These are phyloP conservation scores for Pestalotiopsis sp. DNA, from an alignment of 2,329 filamentous ascomycete genomes.

Conservation along the genomic window DNA sequence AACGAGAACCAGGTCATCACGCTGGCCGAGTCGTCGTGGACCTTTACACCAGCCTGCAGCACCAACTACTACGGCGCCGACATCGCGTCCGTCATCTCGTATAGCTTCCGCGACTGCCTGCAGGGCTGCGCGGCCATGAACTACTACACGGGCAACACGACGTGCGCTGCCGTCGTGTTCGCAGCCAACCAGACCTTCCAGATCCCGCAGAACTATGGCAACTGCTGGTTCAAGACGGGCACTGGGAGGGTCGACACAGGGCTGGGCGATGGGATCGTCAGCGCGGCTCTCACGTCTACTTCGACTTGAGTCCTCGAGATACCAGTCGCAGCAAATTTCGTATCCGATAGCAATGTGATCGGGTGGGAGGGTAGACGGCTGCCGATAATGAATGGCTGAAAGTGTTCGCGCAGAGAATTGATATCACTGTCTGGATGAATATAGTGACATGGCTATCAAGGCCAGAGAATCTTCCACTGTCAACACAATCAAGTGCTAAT, in stretches of 20 bases:
- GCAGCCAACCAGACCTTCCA: constrained; percentile 17
- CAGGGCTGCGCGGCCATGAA: constrained; percentile 24
- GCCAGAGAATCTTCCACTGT: no score
- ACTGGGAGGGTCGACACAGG: neutral
- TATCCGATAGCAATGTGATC: no score
- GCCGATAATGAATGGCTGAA: no score
- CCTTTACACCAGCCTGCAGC: constrained; percentile 21
- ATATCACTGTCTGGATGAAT: no score
- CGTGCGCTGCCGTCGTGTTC: constrained; percentile 20
- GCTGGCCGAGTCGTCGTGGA: constrained; percentile 16
- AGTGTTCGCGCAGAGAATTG: no score
- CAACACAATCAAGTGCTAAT: no score
- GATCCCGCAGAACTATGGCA: neutral
- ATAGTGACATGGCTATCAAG: no score
- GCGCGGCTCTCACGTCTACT: neutral
- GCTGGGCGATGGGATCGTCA: neutral
- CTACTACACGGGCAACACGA: constrained; percentile 16
- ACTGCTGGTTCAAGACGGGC: neutral
- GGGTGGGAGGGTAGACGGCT: no score
- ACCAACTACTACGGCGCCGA: constrained; percentile 15
- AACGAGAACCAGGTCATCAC: constrained; percentile 14
- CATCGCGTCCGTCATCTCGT: constrained; percentile 22
- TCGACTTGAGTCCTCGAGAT: neutral
- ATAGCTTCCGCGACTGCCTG: constrained; percentile 22
- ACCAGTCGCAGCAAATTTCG: no score